Evolutionary conservation across 2,329 filamentous ascomycete species (phyloP).

Genomic region (Diaporthe ampelina): DNA sequence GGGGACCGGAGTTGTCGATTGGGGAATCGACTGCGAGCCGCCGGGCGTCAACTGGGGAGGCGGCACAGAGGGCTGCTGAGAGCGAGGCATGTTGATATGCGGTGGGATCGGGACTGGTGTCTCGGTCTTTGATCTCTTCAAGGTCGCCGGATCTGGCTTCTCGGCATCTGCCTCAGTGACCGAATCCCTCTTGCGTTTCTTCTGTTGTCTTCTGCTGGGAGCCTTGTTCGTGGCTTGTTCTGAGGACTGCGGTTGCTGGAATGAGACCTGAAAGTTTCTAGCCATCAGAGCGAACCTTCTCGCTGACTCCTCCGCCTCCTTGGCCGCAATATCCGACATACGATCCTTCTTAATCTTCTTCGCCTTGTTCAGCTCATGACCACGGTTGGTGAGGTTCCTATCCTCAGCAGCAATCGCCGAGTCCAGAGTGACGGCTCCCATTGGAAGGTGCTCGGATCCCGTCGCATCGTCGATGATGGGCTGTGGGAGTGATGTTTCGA

Average conservation of each 20-base stretch:
- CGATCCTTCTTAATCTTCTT: conserved; percentile 81
- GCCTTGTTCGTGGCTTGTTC: conserved; percentile 40
- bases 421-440: conserved; percentile 72
- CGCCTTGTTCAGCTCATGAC: conserved; percentile 84
- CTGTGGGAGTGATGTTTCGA: conserved; percentile 62
- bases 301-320: conserved; percentile 65
- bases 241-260: conserved; percentile 36
- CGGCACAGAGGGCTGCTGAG: conserved; percentile 46
- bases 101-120: conserved; percentile 55
- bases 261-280: conserved; percentile 47
- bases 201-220: conserved; percentile 45
- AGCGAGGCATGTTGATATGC: conserved; percentile 44
- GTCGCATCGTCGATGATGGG: conserved; percentile 63
- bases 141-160: conserved; percentile 46
- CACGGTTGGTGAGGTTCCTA: conserved; percentile 76
- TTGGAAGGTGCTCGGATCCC: conserved; percentile 66
- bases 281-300: conserved; percentile 51
- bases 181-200: conserved; percentile 54
- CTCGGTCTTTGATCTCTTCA: conserved; percentile 55
- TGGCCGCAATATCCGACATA: conserved; percentile 71
- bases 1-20: conserved; percentile 53
- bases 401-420: conserved; percentile 69
- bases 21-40: conserved; percentile 42
- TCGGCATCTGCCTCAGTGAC: conserved; percentile 48
- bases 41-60: conserved; percentile 40